A percentile compares a stretch with the other conserved stretches of the same genome.
phyloP scores from a whole-genome alignment of 257 asterid species.

The Penstemon davidsonii region DNA sequence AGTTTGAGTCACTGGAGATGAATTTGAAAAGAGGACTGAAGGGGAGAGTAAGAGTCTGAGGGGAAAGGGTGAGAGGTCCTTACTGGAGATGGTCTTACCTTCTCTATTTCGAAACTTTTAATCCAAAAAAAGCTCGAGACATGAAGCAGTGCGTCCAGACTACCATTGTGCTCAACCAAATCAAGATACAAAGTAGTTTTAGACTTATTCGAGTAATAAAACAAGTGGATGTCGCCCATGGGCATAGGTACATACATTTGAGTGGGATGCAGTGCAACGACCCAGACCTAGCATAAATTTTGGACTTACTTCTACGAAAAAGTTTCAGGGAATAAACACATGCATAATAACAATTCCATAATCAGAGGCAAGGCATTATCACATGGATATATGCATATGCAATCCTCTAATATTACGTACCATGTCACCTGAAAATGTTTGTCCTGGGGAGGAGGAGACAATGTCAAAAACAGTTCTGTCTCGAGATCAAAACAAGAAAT shows the following conservation, averaged over 20 bases:
- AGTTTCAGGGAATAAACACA: conserved; percentile 31
- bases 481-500: conserved; percentile 42
- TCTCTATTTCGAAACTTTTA: conserved; percentile 5
- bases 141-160: not conserved
- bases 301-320: no score
- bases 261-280: no score
- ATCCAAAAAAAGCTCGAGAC: conserved; percentile 30
- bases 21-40: no score
- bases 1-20: conserved; percentile 13
- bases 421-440: no score
- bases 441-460: conserved; percentile 29
- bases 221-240: conserved; percentile 25
- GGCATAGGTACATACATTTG: no score
- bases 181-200: conserved; percentile 13
- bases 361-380: conserved; percentile 31
- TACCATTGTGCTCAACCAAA: not conserved
- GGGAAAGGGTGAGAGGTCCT: conserved; percentile 13
- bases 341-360: conserved; percentile 39
- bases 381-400: no score
- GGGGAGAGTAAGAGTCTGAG: no score
- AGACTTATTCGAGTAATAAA: conserved; percentile 31
- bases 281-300: no score
- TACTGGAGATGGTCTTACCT: conserved; percentile 27
- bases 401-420: conserved; percentile 21
- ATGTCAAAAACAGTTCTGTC: conserved; percentile 25